phyloP scores from a whole-genome alignment of 192 early-diverging fungal species.

The Geranomyces variabilis region DNA sequence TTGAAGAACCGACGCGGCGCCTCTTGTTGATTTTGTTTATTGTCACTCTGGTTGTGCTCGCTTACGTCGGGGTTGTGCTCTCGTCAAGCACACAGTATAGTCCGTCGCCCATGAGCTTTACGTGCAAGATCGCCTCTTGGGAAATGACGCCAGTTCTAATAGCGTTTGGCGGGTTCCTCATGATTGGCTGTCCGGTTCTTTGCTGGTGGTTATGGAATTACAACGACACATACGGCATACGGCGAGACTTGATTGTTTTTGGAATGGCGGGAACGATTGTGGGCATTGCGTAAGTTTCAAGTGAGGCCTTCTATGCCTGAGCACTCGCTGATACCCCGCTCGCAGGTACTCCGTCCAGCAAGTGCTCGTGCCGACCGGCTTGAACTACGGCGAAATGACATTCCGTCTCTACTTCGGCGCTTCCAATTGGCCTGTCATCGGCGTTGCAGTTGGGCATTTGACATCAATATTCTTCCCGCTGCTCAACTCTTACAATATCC shows the following conservation, averaged over 20 bases:
- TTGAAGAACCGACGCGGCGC: slow-evolving; percentile 9
- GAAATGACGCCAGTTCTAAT: slow-evolving; percentile 27
- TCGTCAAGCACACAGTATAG: slow-evolving; percentile 4
- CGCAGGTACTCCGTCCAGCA: slow-evolving; percentile 22
- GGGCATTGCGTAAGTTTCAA: slow-evolving; percentile 27
- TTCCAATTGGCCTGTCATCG: slow-evolving; percentile 30
- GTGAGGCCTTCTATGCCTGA: not conserved
- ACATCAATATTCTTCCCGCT: slow-evolving; percentile 33
- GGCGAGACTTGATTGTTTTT: slow-evolving; percentile 25
- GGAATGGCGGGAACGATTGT: slow-evolving; percentile 19
- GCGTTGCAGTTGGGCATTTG: slow-evolving; percentile 26
- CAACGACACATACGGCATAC: slow-evolving; percentile 41
- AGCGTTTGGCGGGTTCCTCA: slow-evolving; percentile 8
- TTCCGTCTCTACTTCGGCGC: slow-evolving; percentile 32
- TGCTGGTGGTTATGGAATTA: slow-evolving; percentile 30
- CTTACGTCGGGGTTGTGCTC: slow-evolving; percentile 12
- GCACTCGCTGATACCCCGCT: not conserved
- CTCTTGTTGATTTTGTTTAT: slow-evolving; percentile 15
- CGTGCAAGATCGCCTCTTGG: slow-evolving; percentile 26
- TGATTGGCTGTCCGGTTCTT: slow-evolving; percentile 30
- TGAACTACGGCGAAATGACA: slow-evolving; percentile 25
- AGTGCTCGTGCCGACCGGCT: slow-evolving; percentile 18
- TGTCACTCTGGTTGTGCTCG: not conserved
- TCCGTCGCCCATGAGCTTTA: slow-evolving; percentile 6
- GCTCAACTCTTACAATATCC: slow-evolving; percentile 19